phyloP scores from a whole-genome alignment of 129 eudicot species.

The Pseudognaphalium luteoalbum region DNA sequence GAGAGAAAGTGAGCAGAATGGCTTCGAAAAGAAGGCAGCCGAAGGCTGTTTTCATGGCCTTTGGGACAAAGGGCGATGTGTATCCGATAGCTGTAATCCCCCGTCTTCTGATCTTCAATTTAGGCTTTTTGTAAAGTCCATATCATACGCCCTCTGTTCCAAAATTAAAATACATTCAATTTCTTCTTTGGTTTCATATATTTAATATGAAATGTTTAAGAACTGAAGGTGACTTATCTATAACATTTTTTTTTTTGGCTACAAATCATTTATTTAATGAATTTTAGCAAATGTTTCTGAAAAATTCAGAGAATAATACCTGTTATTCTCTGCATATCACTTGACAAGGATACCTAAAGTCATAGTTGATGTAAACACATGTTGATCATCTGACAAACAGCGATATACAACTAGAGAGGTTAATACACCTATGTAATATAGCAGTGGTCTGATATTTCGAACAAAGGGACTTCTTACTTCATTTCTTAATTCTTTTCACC shows the following conservation, averaged over 20 bases:
- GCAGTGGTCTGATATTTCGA: neutral
- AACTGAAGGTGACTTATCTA: slow-evolving; percentile 14
- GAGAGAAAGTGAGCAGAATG: slow-evolving; percentile 23
- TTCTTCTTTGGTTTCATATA: slow-evolving; percentile 9
- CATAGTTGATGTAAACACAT: neutral
- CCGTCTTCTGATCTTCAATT: neutral
- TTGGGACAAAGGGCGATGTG: slow-evolving; percentile 97
- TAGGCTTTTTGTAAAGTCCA: neutral
- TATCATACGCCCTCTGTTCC: neutral
- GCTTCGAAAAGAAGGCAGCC: slow-evolving; percentile 39
- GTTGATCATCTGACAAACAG: neutral
- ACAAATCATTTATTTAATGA: neutral
- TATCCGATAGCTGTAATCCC: slow-evolving; percentile 77
- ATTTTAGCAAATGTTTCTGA: neutral
- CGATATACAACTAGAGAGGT: neutral
- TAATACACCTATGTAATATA: neutral
- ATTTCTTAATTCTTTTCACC: neutral
- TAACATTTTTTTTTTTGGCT: neutral
- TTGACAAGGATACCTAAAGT: neutral
- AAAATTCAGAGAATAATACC: slow-evolving; percentile 7
- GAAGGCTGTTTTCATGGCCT: slow-evolving; percentile 87
- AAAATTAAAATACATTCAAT: neutral
- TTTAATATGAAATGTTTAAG: neutral
- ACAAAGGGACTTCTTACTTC: neutral
- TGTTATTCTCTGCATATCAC: slow-evolving; percentile 7